Base-by-base conservation (phyloP, 495 filamentous ascomycete species). In the Hypoxylon fuscum region DNA sequence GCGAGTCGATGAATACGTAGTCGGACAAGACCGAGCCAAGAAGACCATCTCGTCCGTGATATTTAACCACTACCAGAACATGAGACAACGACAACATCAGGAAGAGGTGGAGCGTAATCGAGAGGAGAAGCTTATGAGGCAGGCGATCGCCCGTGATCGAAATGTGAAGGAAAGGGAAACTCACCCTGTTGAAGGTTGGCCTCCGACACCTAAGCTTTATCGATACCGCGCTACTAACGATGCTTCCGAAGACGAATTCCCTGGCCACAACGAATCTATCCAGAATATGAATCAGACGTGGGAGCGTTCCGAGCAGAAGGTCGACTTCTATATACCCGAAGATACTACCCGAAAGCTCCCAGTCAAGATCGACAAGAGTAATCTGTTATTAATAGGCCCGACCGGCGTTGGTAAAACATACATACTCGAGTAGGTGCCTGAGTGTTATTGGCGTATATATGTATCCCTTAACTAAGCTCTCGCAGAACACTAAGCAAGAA, bases 401-500 rank as follows among this genome's bases (percentile, higher is more conserved):
- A 96, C 96, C 0, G 95, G 96, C 3, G 95, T 98, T 3, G 95
- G 95, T 0, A 98, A 98, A 75, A 98, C 96, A 0, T 85, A 97
- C 32, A 98, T 98, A 83, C 86, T 91, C 23, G 92, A 94, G 79
- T 83, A 69, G 50, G 77, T 73, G 17, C 7, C 15, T 12, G 10
- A n/a, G n/a, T n/a, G 14, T 20, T 5, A 21, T 12, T 23, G 11
- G 1, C 3, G 9, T 21, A 42, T 48, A 14, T 15, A 22, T 51
- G 22, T 43, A 41, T 8, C 25, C 34, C 22, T 61, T 70, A 15
- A 66, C 48, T 52, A 47, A 55, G 40, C 25, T 6, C 2, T 50
- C 10, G 5, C 42, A 81, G 79, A 51, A 81, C 78, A 18, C 59
- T 81, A 1, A 81, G 79, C 73, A 83, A 81, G 67, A 77, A 81